Conservation (phyloP, 805 yeast species). For the Cyberlindnera nakhonratchasimensis region DNA sequence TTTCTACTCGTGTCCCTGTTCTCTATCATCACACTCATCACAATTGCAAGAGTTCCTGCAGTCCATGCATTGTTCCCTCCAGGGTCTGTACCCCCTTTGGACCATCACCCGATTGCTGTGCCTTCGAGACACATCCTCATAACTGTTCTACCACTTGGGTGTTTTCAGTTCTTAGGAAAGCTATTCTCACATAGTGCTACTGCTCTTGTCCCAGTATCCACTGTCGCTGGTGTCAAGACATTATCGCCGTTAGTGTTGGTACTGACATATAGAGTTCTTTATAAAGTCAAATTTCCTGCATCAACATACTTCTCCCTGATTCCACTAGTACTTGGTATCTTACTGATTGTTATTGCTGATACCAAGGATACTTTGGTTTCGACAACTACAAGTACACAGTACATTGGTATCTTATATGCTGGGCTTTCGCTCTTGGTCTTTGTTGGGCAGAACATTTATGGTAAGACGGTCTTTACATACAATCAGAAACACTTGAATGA, state of each 20-base stretch:
- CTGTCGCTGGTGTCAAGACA: constrained; percentile 69
- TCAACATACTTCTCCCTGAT: constrained; percentile 49
- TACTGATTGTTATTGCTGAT: constrained; percentile 34
- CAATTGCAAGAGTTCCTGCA: constrained; percentile 32
- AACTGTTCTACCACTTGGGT: constrained; percentile 58
- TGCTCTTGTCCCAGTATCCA: constrained; percentile 60
- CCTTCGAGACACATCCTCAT: constrained; percentile 41
- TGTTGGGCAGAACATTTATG: constrained; percentile 83
- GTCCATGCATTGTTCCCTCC: constrained; percentile 42
- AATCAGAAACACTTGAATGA: constrained; percentile 26
- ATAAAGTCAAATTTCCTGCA: constrained; percentile 46
- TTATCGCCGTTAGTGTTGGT: constrained; percentile 62
- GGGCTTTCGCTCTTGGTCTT: constrained; percentile 66
- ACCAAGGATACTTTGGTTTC: constrained; percentile 34
- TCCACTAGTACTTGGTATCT: constrained; percentile 52
- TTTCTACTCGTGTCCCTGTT: constrained; percentile 48
- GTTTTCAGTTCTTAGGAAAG: constrained; percentile 65
- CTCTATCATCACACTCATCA: constrained; percentile 37
- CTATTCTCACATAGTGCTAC: constrained; percentile 62
- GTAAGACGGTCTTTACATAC: constrained; percentile 71
- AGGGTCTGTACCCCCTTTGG: constrained; percentile 48
- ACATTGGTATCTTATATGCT: constrained; percentile 67
- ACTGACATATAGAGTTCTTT: constrained; percentile 47
- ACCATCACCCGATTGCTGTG: constrained; percentile 25
- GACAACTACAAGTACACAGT: constrained; percentile 40